Conservation (phyloP, 257 asterid species). For the Scutellaria barbata region DNA sequence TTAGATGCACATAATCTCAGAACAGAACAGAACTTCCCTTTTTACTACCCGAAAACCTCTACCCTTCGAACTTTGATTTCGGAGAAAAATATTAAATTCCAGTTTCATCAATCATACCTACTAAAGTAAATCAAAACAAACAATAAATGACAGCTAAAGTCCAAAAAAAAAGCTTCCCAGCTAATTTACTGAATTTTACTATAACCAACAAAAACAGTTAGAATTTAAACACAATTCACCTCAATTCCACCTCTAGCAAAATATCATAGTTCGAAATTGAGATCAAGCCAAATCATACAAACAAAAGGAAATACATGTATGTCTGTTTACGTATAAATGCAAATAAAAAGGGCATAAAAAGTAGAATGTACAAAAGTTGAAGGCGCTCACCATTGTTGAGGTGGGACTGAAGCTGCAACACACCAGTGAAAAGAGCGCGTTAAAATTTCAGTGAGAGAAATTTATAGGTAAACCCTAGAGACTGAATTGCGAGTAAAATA, state of each 20-base stretch:
- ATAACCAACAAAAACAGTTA: no score
- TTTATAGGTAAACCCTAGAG: slow-evolving; percentile 42
- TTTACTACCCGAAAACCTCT: neutral
- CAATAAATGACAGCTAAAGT: neutral
- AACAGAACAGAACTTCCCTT: neutral
- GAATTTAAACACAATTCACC: neutral
- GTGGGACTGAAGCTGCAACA: slow-evolving; percentile 30
- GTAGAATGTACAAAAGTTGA: neutral
- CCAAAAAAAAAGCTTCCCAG: no score
- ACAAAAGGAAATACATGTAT: neutral
- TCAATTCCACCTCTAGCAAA: slow-evolving; percentile 1
- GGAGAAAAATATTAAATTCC: neutral
- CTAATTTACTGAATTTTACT: no score
- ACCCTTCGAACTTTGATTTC: no score
- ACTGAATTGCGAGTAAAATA: slow-evolving; percentile 13
- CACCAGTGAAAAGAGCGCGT: neutral
- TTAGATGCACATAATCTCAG: neutral
- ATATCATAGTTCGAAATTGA: neutral
- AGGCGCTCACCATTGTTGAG: slow-evolving; percentile 39
- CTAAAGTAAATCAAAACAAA: neutral
- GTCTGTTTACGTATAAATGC: neutral
- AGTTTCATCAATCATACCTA: neutral
- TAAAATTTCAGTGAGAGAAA: neutral
- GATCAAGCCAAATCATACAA: neutral
- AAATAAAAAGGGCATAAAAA: neutral